phyloP scores from a whole-genome alignment of 1,139 yeast genomes.

The Sugiyamaella sp. region DNA sequence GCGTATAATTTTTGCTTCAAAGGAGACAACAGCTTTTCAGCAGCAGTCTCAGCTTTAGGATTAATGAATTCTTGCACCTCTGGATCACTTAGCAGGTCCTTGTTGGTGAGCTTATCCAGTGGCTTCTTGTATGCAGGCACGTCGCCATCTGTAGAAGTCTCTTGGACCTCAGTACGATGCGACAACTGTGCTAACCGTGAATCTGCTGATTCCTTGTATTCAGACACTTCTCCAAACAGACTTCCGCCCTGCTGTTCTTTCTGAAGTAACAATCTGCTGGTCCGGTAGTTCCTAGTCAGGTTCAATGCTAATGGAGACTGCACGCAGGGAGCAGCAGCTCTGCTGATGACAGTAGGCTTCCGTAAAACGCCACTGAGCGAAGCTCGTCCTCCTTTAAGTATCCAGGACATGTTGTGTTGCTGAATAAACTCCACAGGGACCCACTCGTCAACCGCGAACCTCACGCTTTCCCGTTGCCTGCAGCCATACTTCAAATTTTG shows the following conservation, averaged over 20 bases:
- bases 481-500: slow-evolving; percentile 6
- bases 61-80: slow-evolving; percentile 30
- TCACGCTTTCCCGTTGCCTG: background rate
- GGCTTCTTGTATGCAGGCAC: slow-evolving; percentile 15
- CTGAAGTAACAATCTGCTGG: background rate
- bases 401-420: slow-evolving; percentile 12
- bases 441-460: background rate
- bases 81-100: slow-evolving; percentile 30
- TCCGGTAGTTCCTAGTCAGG: background rate
- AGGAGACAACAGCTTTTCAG: slow-evolving; percentile 62
- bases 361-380: slow-evolving; percentile 6
- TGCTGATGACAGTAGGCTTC: slow-evolving; percentile 2
- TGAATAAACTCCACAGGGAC: background rate
- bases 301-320: slow-evolving; percentile 2
- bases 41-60: slow-evolving; percentile 39
- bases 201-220: slow-evolving; percentile 28
- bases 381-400: slow-evolving; percentile 8
- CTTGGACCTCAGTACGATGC: slow-evolving; percentile 19
- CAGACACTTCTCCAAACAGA: slow-evolving; percentile 34
- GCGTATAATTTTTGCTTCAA: slow-evolving; percentile 67
- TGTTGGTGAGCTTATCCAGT: slow-evolving; percentile 24
- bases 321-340: background rate
- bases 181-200: slow-evolving; percentile 25
- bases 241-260: slow-evolving; percentile 24
- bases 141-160: slow-evolving; percentile 16